phyloP scores from a whole-genome alignment of 805 yeast genomes.

The Scheffersomyces ergatensis region DNA sequence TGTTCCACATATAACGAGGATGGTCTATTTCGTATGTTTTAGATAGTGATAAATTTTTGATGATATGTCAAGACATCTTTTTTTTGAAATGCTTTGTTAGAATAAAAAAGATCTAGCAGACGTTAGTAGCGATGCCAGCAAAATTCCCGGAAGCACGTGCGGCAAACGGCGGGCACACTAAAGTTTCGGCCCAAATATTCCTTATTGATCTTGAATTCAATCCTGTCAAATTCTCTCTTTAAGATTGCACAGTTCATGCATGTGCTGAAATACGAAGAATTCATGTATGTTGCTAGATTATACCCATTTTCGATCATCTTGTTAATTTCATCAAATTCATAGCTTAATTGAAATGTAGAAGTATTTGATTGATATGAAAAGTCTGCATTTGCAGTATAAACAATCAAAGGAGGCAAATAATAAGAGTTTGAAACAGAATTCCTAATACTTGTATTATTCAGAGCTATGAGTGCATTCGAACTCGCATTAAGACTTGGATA shows the following conservation, averaged over 20 bases:
- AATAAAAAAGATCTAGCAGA: too few species aligned
- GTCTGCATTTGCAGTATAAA: slow-evolving; percentile 48
- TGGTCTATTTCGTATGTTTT: too few species aligned
- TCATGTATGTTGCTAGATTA: slow-evolving; percentile 45
- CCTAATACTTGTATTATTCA: too few species aligned
- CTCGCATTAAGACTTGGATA: slow-evolving; percentile 9
- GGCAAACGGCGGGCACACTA: slow-evolving; percentile 13
- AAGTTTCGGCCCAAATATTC: slow-evolving; percentile 1
- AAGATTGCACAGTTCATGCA: slow-evolving; percentile 60
- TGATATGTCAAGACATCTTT: too few species aligned
- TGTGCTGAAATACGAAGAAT: slow-evolving; percentile 39
- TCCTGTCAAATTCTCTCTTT: slow-evolving; percentile 49
- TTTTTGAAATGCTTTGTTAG: too few species aligned
- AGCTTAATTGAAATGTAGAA: slow-evolving; percentile 58
- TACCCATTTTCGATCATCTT: slow-evolving; percentile 52
- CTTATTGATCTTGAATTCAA: slow-evolving; percentile 3
- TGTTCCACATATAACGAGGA: too few species aligned
- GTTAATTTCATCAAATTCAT: slow-evolving; percentile 40
- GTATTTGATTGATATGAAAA: slow-evolving; percentile 47
- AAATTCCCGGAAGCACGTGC: slow-evolving; percentile 14
- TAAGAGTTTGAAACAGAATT: slow-evolving; percentile 3
- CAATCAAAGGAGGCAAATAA: slow-evolving; percentile 50
- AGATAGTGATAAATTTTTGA: too few species aligned
- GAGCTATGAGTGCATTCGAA: background rate
- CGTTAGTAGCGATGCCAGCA: slow-evolving; percentile 13